Base-by-base conservation (phyloP, 768 basidiomycete genomes). In the Russula emetica region DNA sequence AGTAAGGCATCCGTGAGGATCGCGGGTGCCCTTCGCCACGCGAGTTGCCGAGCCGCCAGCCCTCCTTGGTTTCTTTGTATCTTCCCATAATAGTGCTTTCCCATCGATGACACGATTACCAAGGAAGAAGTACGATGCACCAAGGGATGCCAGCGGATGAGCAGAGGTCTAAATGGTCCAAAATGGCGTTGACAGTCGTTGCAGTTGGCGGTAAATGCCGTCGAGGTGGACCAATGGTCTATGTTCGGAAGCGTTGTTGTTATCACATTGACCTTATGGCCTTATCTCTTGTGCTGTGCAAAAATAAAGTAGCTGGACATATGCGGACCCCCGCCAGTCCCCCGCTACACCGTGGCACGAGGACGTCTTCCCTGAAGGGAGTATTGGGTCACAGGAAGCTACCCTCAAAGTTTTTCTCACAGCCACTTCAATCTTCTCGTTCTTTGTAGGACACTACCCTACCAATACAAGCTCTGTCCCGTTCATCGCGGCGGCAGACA, bases 371-470 rank as follows among this genome's bases (percentile, higher is more conserved):
- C 56, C 51, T n/a, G 2, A 44, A 45, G n/a, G 22, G 10, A 32
- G 32, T 26, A 10, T 52, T 32, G 36, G 36, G 32, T 44, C 26
- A 20, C 52, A 26, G 53, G 53, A 55, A 64, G 58, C 32, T 47
- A 42, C 58, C 63, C 63, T n/a, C 58, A 32, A 64, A 60, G 53
- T 42, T 55, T 54, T 60, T 50, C 58, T 44, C 45, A 58, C 54
- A 24, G 26, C 42, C 13, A 34, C 26, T 28, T 50, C 24, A 30
- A 20, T 16, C 16, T n/a, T 54, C 28, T 40, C 16, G 30, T 49
- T 49, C 57, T 45, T 26, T 18, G 36, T 53, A 47, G 58, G 58
- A 40, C 26, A 59, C 53, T 22, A 42, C 18, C 38, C 53, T 44
- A 55, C 57, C 26, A n/a, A 28, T 50, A 5, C 20, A 45, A 47